A percentile compares a stretch with the other conserved stretches of the same genome.
phyloP scores from a whole-genome alignment of 208 protist species.

The Acanthamoeba lenticulata region DNA sequence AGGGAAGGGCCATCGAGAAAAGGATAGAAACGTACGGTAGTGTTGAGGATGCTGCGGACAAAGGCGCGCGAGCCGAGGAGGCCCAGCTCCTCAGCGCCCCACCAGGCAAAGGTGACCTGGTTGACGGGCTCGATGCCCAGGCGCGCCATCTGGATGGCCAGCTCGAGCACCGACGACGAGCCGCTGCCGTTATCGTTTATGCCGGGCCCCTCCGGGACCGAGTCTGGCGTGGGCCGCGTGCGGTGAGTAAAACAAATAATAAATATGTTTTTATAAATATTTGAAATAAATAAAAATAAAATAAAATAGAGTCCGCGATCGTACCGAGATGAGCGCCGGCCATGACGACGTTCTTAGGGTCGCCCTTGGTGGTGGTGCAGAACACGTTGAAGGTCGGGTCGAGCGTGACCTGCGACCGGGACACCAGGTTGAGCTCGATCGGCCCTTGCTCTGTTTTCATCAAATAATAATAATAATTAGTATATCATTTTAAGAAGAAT shows the following conservation, averaged over 20 bases:
- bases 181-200: slow-evolving; percentile 82
- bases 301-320: neutral
- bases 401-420: neutral
- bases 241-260: neutral
- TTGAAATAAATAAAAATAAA: slow-evolving; percentile 12
- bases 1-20: neutral
- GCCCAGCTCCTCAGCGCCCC: slow-evolving; percentile 77
- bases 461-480: too few species aligned
- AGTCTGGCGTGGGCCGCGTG: slow-evolving; percentile 62
- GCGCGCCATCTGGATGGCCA: slow-evolving; percentile 72
- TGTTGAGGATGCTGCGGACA: slow-evolving; percentile 29
- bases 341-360: neutral
- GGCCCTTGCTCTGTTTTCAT: neutral
- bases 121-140: slow-evolving; percentile 15
- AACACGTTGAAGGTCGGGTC: slow-evolving; percentile 37
- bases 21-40: neutral
- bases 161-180: slow-evolving; percentile 44
- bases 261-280: slow-evolving; percentile 14
- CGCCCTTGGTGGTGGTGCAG: slow-evolving; percentile 26
- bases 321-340: slow-evolving; percentile 46
- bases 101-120: slow-evolving; percentile 74
- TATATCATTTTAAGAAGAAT: too few species aligned
- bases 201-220: slow-evolving; percentile 72
- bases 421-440: neutral
- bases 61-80: slow-evolving; percentile 75